Percentiles rank a stretch among this genome's conserved stretches.
Conservation (phyloP, 83 land plant genomes). For the Isoetes engelmannii region DNA sequence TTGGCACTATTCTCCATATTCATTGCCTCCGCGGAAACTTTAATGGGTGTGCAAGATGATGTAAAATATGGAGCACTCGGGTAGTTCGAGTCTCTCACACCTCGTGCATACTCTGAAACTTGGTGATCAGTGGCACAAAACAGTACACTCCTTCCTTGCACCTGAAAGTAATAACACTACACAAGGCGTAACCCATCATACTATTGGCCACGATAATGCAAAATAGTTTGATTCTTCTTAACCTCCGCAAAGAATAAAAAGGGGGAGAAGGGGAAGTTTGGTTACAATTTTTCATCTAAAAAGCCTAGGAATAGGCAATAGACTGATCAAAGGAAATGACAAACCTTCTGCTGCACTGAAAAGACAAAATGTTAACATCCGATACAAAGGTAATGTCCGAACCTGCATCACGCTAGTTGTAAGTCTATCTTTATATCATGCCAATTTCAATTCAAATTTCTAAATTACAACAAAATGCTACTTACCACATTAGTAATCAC, state of each 20-base stretch:
- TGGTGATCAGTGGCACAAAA: slow-evolving; percentile 72
- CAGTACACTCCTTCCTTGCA: slow-evolving; percentile 57
- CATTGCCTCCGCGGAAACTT: slow-evolving; percentile 62
- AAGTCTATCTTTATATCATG: too few species aligned
- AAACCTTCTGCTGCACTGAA: slow-evolving; percentile 61
- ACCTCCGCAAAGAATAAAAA: background rate
- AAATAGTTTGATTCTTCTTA: background rate
- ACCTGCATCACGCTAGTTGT: slow-evolving; percentile 31
- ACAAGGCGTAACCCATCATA: too few species aligned
- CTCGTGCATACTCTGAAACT: slow-evolving; percentile 50
- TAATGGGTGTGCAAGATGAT: slow-evolving; percentile 54
- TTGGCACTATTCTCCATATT: slow-evolving; percentile 39
- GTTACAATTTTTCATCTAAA: background rate
- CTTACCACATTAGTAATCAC: slow-evolving; percentile 88
- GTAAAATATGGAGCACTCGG: slow-evolving; percentile 60
- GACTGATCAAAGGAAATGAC: slow-evolving; percentile 1
- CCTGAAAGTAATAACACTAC: slow-evolving; percentile 17
- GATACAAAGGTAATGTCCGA: slow-evolving; percentile 57
- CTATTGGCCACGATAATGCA: too few species aligned
- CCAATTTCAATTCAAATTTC: too few species aligned
- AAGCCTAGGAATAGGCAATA: background rate
- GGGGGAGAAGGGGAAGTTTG: background rate
- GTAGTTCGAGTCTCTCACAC: slow-evolving; percentile 56
- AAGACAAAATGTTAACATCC: slow-evolving; percentile 58
- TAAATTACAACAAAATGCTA: background rate